Conservation (phyloP, 1,284 basidiomycete genomes). For the Farysia itapuensis region DNA sequence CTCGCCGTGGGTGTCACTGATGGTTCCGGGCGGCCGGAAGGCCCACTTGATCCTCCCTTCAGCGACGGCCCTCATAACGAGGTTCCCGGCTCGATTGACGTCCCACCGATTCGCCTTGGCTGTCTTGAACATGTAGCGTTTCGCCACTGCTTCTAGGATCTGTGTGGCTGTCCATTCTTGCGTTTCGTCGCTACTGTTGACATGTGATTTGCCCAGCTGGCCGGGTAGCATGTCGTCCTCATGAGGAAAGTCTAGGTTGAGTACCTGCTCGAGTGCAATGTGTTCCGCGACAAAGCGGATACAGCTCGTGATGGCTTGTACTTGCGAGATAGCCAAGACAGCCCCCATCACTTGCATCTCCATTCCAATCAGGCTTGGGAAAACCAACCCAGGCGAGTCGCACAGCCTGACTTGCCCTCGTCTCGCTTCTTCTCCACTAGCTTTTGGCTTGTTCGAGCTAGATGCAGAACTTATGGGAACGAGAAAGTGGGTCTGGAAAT, state of each 20-base stretch:
- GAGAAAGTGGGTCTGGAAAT: constrained; percentile 87
- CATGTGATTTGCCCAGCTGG: too few species aligned
- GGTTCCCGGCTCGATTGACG: constrained; percentile 81
- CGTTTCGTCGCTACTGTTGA: constrained; percentile 26
- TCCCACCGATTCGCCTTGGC: constrained; percentile 86
- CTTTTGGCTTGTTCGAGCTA: constrained; percentile 66
- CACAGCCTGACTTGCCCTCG: constrained; percentile 39
- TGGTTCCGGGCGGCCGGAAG: constrained; percentile 62
- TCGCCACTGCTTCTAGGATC: constrained; percentile 75
- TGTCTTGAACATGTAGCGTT: constrained; percentile 72
- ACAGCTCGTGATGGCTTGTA: constrained; percentile 77
- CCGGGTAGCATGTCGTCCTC: constrained; percentile 51
- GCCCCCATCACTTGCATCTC: constrained; percentile 70
- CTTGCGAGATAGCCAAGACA: constrained; percentile 78
- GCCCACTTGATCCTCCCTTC: constrained; percentile 80
- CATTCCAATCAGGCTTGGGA: constrained; percentile 63
- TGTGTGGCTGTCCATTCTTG: constrained; percentile 76
- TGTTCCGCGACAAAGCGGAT: constrained; percentile 71
- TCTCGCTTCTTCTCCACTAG: constrained; percentile 53
- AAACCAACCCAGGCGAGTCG: constrained; percentile 64
- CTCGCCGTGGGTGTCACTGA: neutral
- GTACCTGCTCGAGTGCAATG: constrained; percentile 76
- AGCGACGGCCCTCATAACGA: constrained; percentile 68
- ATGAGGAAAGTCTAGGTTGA: constrained; percentile 63
- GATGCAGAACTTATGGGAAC: constrained; percentile 72